Percentiles rank a stretch among this genome's conserved stretches.
phyloP scores from a whole-genome alignment of 1,284 basidiomycete species.

The Cutaneotrichosporon cutaneum region DNA sequence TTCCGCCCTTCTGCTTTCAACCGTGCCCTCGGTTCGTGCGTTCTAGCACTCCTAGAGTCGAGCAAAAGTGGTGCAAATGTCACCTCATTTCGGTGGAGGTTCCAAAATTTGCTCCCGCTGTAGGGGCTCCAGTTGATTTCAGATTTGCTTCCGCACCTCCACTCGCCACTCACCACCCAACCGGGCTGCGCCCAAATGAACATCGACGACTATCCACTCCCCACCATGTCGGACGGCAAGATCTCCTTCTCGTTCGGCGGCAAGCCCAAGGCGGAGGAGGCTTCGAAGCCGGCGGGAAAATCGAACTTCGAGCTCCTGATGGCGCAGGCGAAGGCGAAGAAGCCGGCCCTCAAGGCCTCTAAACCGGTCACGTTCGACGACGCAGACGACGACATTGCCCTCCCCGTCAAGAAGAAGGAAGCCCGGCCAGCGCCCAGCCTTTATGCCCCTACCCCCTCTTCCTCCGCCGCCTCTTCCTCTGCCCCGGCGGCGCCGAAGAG shows the following conservation, averaged over 20 bases:
- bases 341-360: not conserved
- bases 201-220: not conserved
- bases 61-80: no score
- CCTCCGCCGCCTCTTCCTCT: not conserved
- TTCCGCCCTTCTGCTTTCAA: no score
- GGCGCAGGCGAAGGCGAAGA: constrained; percentile 35
- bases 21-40: no score
- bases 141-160: not conserved
- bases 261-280: constrained; percentile 13
- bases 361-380: constrained; percentile 29
- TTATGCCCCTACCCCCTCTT: not conserved
- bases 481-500: not conserved
- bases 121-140: no score
- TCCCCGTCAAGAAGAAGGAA: constrained; percentile 9
- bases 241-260: constrained; percentile 47
- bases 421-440: constrained; percentile 9
- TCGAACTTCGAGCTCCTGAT: constrained; percentile 46
- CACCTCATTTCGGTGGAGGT: no score
- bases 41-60: no score
- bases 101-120: no score
- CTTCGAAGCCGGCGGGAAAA: constrained; percentile 7
- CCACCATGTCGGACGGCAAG: constrained; percentile 34
- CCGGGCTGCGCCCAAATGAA: no score
- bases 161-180: not conserved
- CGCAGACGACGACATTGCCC: constrained; percentile 35